Evolutionary conservation across 495 filamentous ascomycete genomes (phyloP).

Genomic region (Penicillium macrosclerotiorum): DNA sequence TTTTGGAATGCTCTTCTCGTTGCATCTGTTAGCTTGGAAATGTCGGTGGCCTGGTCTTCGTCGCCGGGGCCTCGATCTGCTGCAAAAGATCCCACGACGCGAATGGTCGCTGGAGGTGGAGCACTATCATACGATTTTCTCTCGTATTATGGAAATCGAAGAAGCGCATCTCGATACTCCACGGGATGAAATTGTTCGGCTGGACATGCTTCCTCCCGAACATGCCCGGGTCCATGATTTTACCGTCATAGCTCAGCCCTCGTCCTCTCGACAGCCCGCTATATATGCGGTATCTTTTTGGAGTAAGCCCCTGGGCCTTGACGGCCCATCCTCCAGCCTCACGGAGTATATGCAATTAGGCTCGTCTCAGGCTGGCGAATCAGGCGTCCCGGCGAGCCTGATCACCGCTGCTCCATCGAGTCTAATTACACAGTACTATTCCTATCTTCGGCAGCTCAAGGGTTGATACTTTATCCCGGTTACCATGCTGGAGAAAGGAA

Average conservation of each 20-base stretch:
- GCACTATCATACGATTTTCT: conserved; percentile 14
- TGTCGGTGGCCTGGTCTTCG: conserved; percentile 18
- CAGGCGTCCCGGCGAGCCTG: neutral
- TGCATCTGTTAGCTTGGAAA: conserved; percentile 16
- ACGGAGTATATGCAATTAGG: conserved; percentile 5
- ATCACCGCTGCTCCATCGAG: neutral
- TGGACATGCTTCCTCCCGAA: conserved; percentile 8
- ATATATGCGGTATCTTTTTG: conserved; percentile 4
- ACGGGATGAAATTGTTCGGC: neutral
- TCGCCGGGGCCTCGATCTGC: conserved; percentile 8
- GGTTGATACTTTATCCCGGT: no score
- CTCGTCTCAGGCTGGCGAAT: neutral
- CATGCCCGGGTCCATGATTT: conserved; percentile 15
- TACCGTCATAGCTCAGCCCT: neutral
- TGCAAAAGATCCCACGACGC: conserved; percentile 5
- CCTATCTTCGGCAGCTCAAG: no score
- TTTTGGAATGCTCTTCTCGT: conserved; percentile 9
- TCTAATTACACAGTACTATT: neutral
- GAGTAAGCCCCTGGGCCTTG: conserved; percentile 4
- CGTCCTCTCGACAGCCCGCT: neutral
- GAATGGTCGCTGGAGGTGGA: conserved; percentile 9
- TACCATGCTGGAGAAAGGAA: no score
- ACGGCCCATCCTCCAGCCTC: neutral
- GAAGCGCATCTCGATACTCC: neutral
- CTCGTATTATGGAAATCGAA: conserved; percentile 16